phyloP scores from a whole-genome alignment of 805 yeast species.

The Candida argentea region DNA sequence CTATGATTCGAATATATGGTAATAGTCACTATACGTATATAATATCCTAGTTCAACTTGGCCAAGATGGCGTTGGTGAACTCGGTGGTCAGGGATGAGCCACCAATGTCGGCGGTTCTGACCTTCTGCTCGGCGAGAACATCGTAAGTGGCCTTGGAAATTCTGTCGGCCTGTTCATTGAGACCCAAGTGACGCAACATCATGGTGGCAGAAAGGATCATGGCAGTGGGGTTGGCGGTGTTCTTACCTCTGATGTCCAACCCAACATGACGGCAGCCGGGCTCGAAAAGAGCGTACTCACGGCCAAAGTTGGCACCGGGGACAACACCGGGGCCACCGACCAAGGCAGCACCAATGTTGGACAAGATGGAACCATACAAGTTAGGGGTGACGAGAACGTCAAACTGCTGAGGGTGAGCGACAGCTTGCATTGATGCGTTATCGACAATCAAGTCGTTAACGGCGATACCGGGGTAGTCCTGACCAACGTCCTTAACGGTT shows the following conservation, averaged over 20 bases:
- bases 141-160: constrained; percentile 83
- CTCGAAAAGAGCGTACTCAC: constrained; percentile 95
- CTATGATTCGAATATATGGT: not conserved
- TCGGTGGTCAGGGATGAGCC: constrained; percentile 85
- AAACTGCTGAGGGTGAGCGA: constrained; percentile 94
- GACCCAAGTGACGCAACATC: constrained; percentile 92
- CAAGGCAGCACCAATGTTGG: constrained; percentile 95
- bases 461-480: constrained; percentile 74
- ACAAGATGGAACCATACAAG: constrained; percentile 93
- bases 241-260: constrained; percentile 87
- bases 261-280: constrained; percentile 99
- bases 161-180: constrained; percentile 74
- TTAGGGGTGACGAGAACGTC: constrained; percentile 97
- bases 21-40: not conserved
- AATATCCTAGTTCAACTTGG: constrained; percentile 38
- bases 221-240: constrained; percentile 97
- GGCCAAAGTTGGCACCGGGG: constrained; percentile 97
- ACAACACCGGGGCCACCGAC: constrained; percentile 98
- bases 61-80: constrained; percentile 85
- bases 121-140: constrained; percentile 81
- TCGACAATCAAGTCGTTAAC: constrained; percentile 94
- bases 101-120: constrained; percentile 84
- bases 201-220: constrained; percentile 86
- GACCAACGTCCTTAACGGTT: constrained; percentile 77
- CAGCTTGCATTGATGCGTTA: constrained; percentile 99